These are phyloP conservation scores for Coelastrella sp. DNA, from an alignment of 139 green algal genomes.

Conservation along the genomic window DNA sequence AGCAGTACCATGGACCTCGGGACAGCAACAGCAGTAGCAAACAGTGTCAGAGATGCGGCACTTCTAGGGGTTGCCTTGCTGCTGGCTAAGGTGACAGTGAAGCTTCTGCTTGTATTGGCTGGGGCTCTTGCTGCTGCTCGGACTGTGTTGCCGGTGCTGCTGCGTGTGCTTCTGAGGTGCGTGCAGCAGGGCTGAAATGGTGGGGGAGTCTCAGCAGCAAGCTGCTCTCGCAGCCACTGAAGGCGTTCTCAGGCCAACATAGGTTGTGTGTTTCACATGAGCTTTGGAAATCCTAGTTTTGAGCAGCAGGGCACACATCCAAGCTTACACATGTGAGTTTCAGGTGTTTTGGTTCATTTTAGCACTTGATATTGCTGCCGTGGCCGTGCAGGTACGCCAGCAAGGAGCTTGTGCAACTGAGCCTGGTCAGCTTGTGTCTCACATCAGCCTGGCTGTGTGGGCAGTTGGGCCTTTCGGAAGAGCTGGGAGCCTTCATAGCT, in stretches of 20 bases:
- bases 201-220: too few relatives aligned
- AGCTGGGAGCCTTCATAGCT: conserved; percentile 95
- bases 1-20: neutral
- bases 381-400: conserved; percentile 41
- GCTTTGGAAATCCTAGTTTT: too few relatives aligned
- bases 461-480: conserved; percentile 78
- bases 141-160: conserved; percentile 70
- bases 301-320: too few relatives aligned
- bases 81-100: conserved; percentile 50
- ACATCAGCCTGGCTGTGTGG: conserved; percentile 69
- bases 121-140: conserved; percentile 61
- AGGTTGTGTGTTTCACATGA: too few relatives aligned
- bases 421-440: conserved; percentile 85
- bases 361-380: neutral
- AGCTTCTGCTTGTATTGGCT: conserved; percentile 48
- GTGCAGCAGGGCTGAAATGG: neutral
- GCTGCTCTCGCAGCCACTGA: too few relatives aligned
- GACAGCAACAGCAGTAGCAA: neutral
- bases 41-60: conserved; percentile 21
- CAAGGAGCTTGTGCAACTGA: conserved; percentile 88
- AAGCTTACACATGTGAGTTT: too few relatives aligned
- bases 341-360: too few relatives aligned
- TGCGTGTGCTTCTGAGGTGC: conserved; percentile 63
- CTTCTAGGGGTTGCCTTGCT: conserved; percentile 44
- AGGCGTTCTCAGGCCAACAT: too few relatives aligned